A percentile compares a stretch with the other conserved stretches of the same genome.
These are phyloP conservation scores for Candida gorgasii DNA, from an alignment of 805 yeast genomes.

Conservation along the genomic window DNA sequence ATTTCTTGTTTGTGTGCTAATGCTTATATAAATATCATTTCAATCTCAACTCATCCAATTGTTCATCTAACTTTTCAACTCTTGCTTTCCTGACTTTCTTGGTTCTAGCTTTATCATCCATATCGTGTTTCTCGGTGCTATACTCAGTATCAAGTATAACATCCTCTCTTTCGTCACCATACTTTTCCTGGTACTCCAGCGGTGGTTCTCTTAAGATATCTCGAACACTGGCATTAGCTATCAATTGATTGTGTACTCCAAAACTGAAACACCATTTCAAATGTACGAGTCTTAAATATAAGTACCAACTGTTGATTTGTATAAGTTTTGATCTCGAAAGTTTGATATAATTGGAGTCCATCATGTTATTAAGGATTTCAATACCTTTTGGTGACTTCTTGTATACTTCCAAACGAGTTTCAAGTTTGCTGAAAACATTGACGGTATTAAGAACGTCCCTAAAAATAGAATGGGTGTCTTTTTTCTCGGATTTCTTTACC, in stretches of 20 bases:
- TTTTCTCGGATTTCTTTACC: slow-evolving; percentile 62
- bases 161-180: slow-evolving; percentile 20
- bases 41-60: slow-evolving; percentile 27
- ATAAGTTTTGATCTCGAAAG: slow-evolving; percentile 47
- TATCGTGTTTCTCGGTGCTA: slow-evolving; percentile 19
- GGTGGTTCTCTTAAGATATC: slow-evolving; percentile 39
- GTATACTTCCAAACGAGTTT: slow-evolving; percentile 34
- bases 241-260: slow-evolving; percentile 52
- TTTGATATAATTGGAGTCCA: slow-evolving; percentile 40
- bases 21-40: slow-evolving; percentile 2
- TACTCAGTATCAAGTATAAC: slow-evolving; percentile 2
- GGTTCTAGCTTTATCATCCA: slow-evolving; percentile 35
- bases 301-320: slow-evolving; percentile 51
- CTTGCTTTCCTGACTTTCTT: slow-evolving; percentile 39
- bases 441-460: slow-evolving; percentile 57
- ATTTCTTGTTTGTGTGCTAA: too few relatives aligned
- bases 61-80: slow-evolving; percentile 32
- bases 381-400: slow-evolving; percentile 36
- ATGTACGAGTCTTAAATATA: slow-evolving; percentile 48
- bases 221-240: slow-evolving; percentile 34
- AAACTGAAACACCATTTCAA: slow-evolving; percentile 54
- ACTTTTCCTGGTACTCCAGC: slow-evolving; percentile 23
- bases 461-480: slow-evolving; percentile 58
- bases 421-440: slow-evolving; percentile 36
- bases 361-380: slow-evolving; percentile 30